Conservation (phyloP, 2,329 filamentous ascomycete genomes). For the Pseudofabraea citricarpa region DNA sequence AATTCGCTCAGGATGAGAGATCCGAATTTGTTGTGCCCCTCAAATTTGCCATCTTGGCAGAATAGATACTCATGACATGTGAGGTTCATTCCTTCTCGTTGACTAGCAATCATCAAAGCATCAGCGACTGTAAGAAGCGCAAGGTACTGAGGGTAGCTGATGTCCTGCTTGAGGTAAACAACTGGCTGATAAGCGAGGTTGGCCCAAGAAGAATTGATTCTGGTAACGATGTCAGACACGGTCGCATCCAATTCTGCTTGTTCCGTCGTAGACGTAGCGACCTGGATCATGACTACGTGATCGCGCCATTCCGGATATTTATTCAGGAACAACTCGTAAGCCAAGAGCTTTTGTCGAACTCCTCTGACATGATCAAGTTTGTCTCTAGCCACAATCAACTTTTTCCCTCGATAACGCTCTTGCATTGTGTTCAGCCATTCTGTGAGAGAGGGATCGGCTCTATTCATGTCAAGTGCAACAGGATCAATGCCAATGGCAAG, state of each 20-base stretch:
- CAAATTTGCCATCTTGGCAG: constrained; percentile 77
- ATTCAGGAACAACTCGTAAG: constrained; percentile 84
- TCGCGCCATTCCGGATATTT: constrained; percentile 73
- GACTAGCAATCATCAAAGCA: constrained; percentile 87
- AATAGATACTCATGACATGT: constrained; percentile 92
- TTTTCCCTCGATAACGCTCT: constrained; percentile 82
- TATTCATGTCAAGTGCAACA: constrained; percentile 64
- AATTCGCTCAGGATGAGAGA: constrained; percentile 93
- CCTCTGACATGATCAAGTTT: constrained; percentile 92
- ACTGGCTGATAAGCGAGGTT: constrained; percentile 89
- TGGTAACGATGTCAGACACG: constrained; percentile 88
- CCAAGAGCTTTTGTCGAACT: constrained; percentile 86
- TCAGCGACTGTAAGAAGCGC: constrained; percentile 86
- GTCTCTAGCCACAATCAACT: constrained; percentile 86
- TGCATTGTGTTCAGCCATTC: constrained; percentile 77
- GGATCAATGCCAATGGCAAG: constrained; percentile 91
- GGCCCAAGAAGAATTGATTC: constrained; percentile 88
- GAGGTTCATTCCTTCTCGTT: constrained; percentile 96
- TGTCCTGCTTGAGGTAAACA: constrained; percentile 92
- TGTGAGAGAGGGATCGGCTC: constrained; percentile 66
- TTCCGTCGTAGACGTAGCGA: constrained; percentile 85
- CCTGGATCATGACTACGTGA: constrained; percentile 76
- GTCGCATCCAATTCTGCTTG: constrained; percentile 82
- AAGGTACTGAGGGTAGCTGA: constrained; percentile 89
- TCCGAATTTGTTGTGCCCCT: constrained; percentile 71